Evolutionary conservation across 371 early-diverging fungal species (phyloP).

Genomic region (Haplosporangium sp.): DNA sequence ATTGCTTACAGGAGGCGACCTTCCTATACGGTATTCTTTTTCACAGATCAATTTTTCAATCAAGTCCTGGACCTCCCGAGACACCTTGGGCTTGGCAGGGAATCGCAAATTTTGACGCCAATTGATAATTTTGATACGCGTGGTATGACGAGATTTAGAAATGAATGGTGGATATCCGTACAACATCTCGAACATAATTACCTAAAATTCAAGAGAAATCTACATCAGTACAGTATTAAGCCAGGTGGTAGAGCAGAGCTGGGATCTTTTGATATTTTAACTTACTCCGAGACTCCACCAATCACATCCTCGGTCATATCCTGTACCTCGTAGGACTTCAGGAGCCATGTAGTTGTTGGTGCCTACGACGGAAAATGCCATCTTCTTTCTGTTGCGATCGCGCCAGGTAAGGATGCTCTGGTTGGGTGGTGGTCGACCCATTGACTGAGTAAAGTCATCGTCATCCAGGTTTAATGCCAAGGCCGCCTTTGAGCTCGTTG

Average conservation of each 20-base stretch:
- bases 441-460: slow-evolving; percentile 38
- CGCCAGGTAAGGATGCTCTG: slow-evolving; percentile 70
- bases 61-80: slow-evolving; percentile 64
- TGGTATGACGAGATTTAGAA: slow-evolving; percentile 62
- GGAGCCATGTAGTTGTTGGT: slow-evolving; percentile 89
- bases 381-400: slow-evolving; percentile 64
- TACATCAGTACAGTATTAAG: no score
- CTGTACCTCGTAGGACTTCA: slow-evolving; percentile 72
- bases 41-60: slow-evolving; percentile 66
- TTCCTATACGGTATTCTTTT: slow-evolving; percentile 60
- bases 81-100: slow-evolving; percentile 62
- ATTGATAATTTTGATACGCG: slow-evolving; percentile 72
- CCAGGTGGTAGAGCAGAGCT: background rate
- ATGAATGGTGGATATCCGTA: slow-evolving; percentile 86
- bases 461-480: slow-evolving; percentile 51
- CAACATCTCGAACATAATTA: slow-evolving; percentile 80
- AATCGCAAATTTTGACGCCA: slow-evolving; percentile 65
- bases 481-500: slow-evolving; percentile 32
- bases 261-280: background rate
- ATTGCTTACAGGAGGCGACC: slow-evolving; percentile 27
- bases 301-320: slow-evolving; percentile 76
- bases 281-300: slow-evolving; percentile 77
- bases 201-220: slow-evolving; percentile 28
- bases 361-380: slow-evolving; percentile 84
- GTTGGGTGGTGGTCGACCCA: slow-evolving; percentile 57